phyloP scores from a whole-genome alignment of 495 filamentous ascomycete species.

The Lasiosphaeria miniovina region DNA sequence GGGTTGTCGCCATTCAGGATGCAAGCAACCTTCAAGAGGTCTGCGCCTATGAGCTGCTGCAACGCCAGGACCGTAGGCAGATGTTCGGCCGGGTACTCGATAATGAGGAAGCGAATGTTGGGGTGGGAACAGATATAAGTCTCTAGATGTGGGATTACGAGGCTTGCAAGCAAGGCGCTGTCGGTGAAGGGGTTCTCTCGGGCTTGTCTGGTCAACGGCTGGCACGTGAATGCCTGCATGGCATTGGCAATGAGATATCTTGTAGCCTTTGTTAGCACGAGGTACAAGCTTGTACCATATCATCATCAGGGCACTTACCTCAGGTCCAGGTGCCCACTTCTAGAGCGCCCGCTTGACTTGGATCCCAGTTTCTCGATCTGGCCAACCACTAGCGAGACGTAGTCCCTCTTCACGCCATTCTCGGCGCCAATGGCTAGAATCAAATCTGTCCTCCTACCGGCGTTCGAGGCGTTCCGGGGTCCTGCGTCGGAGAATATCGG shows the following conservation, averaged over 20 bases:
- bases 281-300: too few species aligned
- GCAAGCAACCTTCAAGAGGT: conserved; percentile 42
- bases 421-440: conserved; percentile 46
- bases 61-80: conserved; percentile 42
- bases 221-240: conserved; percentile 47
- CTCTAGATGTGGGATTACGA: conserved; percentile 47
- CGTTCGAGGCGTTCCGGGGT: conserved; percentile 11
- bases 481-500: conserved; percentile 12
- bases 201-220: conserved; percentile 41
- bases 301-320: conserved; percentile 29
- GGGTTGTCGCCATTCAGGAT: conserved; percentile 35
- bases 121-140: conserved; percentile 38
- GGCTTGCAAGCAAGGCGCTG: conserved; percentile 38
- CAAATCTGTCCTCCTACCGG: conserved; percentile 36
- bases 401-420: conserved; percentile 33
- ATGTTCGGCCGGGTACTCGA: conserved; percentile 48
- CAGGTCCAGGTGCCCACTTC: conserved; percentile 41
- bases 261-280: conserved; percentile 1
- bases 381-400: conserved; percentile 31
- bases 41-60: conserved; percentile 40
- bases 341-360: conserved; percentile 31
- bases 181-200: conserved; percentile 47
- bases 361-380: conserved; percentile 43
- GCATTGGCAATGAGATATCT: conserved; percentile 48
- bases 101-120: conserved; percentile 41